A percentile compares a stretch with the other conserved stretches of the same genome.
These are phyloP conservation scores for Sporisorium exsertum DNA, from an alignment of 1,284 basidiomycete genomes.

Conservation along the genomic window DNA sequence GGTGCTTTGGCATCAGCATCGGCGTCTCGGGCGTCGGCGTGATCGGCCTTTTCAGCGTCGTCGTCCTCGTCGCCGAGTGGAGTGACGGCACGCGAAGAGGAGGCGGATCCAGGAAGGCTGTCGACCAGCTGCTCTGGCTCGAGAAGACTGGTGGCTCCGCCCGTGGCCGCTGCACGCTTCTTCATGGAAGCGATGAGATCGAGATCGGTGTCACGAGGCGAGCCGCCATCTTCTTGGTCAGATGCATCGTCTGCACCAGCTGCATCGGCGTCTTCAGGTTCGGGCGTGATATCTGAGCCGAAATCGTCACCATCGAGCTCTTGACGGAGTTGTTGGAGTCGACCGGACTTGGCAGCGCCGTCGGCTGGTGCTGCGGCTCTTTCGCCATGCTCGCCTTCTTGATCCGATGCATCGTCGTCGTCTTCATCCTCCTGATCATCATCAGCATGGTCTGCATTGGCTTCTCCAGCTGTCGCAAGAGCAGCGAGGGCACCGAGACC, in stretches of 20 bases:
- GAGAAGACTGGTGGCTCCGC: slow-evolving; percentile 59
- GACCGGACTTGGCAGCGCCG: slow-evolving; percentile 23
- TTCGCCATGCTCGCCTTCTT: slow-evolving; percentile 26
- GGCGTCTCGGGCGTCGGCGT: slow-evolving; percentile 7
- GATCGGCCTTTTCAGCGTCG: slow-evolving; percentile 28
- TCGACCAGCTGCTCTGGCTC: slow-evolving; percentile 54
- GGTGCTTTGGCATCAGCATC: slow-evolving; percentile 19
- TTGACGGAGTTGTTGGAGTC: slow-evolving; percentile 36
- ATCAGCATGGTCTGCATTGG: slow-evolving; percentile 21
- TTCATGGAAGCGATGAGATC: slow-evolving; percentile 57
- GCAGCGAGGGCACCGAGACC: slow-evolving; percentile 61
- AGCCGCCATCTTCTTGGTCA: slow-evolving; percentile 45
- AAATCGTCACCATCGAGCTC: slow-evolving; percentile 37
- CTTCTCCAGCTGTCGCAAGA: slow-evolving; percentile 47
- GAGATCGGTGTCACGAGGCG: slow-evolving; percentile 40
- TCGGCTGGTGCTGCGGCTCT: slow-evolving; percentile 3
- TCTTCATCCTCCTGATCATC: slow-evolving; percentile 48
- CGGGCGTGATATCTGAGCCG: slow-evolving; percentile 54
- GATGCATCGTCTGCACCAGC: slow-evolving; percentile 26
- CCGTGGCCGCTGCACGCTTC: slow-evolving; percentile 61
- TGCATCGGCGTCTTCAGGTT: slow-evolving; percentile 40
- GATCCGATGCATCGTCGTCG: slow-evolving; percentile 32
- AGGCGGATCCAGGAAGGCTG: slow-evolving; percentile 49
- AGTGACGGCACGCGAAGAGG: slow-evolving; percentile 53
- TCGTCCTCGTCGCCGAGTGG: slow-evolving; percentile 50